A percentile compares a stretch with the other conserved stretches of the same genome.
These are phyloP conservation scores for Colletotrichum sp. DNA, from an alignment of 2,329 filamentous ascomycete genomes.

Conservation along the genomic window DNA sequence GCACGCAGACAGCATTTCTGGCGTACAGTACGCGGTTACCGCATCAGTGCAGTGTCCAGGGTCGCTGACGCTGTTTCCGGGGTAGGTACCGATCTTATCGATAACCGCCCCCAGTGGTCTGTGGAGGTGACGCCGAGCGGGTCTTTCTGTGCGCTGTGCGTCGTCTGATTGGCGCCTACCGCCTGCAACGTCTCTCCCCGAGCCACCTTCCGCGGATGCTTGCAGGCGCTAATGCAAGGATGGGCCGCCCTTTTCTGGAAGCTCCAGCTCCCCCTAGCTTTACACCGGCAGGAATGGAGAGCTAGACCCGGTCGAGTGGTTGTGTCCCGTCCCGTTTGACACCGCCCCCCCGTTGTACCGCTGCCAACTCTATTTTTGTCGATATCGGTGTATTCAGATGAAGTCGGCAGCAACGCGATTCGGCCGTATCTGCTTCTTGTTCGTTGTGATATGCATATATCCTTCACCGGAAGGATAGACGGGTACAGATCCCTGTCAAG, in stretches of 20 bases:
- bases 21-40: neutral
- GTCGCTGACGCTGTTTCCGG: constrained; percentile 5
- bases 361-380: constrained; percentile 20
- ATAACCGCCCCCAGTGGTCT: neutral
- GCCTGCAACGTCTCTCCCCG: neutral
- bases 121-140: neutral
- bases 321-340: neutral
- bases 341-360: neutral
- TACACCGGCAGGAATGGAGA: neutral
- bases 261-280: constrained; percentile 4
- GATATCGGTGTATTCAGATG: constrained; percentile 36
- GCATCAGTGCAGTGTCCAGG: constrained; percentile 9
- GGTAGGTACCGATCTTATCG: constrained; percentile 9
- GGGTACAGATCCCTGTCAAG: neutral
- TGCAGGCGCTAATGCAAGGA: constrained; percentile 21
- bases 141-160: neutral
- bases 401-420: neutral
- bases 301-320: constrained; percentile 2
- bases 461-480: neutral
- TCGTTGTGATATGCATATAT: neutral
- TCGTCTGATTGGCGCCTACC: constrained; percentile 2
- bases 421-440: neutral
- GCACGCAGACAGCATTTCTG: neutral
- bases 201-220: constrained; percentile 5
- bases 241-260: constrained; percentile 21